These are phyloP conservation scores for Pseudoturritis turrita DNA, from an alignment of 345 rosid species.

Conservation along the genomic window DNA sequence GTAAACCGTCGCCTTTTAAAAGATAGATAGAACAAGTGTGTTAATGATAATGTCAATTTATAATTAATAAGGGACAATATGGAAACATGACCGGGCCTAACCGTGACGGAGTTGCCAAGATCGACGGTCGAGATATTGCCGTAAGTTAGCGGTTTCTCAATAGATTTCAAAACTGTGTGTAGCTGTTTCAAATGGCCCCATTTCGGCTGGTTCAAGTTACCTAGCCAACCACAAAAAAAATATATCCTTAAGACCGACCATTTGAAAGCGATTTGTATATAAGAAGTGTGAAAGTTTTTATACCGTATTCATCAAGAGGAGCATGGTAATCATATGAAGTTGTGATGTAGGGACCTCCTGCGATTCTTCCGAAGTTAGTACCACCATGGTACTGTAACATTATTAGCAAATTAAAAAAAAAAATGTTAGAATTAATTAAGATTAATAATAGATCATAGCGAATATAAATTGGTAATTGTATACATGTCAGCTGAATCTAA, in stretches of 20 bases:
- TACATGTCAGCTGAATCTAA: not conserved
- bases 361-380: slow-evolving; percentile 54
- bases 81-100: slow-evolving; percentile 7
- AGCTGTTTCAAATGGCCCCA: slow-evolving; percentile 76
- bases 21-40: not conserved
- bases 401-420: not conserved
- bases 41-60: not conserved
- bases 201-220: slow-evolving; percentile 72
- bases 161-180: slow-evolving; percentile 46
- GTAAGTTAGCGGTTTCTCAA: slow-evolving; percentile 50
- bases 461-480: not conserved
- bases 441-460: not conserved
- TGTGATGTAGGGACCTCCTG: slow-evolving; percentile 66
- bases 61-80: not conserved
- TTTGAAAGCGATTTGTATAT: not conserved
- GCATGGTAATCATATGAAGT: slow-evolving; percentile 64
- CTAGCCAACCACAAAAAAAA: slow-evolving; percentile 12
- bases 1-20: slow-evolving; percentile 44
- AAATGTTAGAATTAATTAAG: not conserved
- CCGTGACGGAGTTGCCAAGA: slow-evolving; percentile 39
- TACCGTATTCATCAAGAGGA: slow-evolving; percentile 58
- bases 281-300: not conserved
- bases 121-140: slow-evolving; percentile 40
- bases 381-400: slow-evolving; percentile 62
- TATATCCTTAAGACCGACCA: not conserved